phyloP scores from a whole-genome alignment of 768 basidiomycete genomes.

The Mycena vitilis region DNA sequence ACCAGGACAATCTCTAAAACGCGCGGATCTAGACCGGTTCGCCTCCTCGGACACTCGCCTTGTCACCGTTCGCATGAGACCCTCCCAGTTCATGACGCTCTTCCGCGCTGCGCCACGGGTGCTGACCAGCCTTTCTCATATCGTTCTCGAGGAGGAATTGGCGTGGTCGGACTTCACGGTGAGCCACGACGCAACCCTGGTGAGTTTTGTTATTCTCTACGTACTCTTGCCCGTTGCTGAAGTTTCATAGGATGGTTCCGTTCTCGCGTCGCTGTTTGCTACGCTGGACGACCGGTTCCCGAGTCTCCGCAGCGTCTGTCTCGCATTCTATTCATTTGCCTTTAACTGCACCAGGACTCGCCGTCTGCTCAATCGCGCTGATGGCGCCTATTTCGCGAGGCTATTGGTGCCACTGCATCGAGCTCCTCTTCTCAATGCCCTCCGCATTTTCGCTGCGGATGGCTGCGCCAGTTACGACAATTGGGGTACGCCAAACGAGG shows the following conservation, averaged over 20 bases:
- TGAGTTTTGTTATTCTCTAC: background rate
- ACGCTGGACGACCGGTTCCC: background rate
- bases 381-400: background rate
- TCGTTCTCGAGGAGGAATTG: background rate
- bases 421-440: background rate
- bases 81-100: background rate
- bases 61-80: background rate
- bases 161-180: background rate
- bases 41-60: background rate
- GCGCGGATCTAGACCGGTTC: background rate
- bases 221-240: no score
- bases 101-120: background rate
- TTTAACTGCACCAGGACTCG: background rate
- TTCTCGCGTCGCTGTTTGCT: background rate
- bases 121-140: background rate
- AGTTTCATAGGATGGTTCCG: background rate
- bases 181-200: background rate
- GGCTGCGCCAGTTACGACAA: background rate
- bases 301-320: background rate
- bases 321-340: background rate
- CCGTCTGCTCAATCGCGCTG: background rate
- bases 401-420: background rate
- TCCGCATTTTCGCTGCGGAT: background rate
- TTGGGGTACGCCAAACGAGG: background rate
- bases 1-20: background rate